These are phyloP conservation scores for Closterium sp. DNA, from an alignment of 139 green algal genomes.

Conservation along the genomic window DNA sequence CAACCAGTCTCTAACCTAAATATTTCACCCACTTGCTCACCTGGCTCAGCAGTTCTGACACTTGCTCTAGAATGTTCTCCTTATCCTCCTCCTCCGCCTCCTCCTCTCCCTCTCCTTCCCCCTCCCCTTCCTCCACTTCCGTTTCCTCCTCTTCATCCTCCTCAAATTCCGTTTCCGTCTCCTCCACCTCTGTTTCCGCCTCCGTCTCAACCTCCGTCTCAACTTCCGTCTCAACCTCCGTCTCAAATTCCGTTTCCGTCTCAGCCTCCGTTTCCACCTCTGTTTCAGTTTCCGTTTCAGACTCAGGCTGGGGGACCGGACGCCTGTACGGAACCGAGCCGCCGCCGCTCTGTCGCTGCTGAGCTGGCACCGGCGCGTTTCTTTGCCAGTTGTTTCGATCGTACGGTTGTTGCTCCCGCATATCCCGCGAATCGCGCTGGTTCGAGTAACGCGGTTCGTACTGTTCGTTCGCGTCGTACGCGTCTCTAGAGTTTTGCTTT, in stretches of 20 bases:
- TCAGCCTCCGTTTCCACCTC: not conserved
- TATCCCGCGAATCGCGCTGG: not conserved
- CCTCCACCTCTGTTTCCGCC: not conserved
- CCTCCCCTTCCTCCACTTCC: not conserved
- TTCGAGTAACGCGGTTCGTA: not conserved
- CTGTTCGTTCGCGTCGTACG: not conserved
- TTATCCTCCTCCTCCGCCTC: not conserved
- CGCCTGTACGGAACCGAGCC: not conserved
- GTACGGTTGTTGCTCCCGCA: not conserved
- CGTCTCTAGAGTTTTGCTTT: not conserved
- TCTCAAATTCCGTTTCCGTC: not conserved
- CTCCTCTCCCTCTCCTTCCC: not conserved
- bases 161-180: not conserved
- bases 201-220: not conserved
- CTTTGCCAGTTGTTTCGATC: not conserved
- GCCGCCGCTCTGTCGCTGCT: not conserved
- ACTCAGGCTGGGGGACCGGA: not conserved
- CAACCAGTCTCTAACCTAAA: too few relatives aligned
- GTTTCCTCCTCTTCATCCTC: not conserved
- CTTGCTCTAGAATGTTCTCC: not conserved
- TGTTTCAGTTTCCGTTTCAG: not conserved
- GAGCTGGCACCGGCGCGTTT: not conserved
- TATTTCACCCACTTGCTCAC: too few relatives aligned
- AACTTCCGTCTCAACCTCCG: not conserved
- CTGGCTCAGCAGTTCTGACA: too few relatives aligned